phyloP scores from a whole-genome alignment of 2,329 filamentous ascomycete genomes.

The Fusarium cyanostomum region DNA sequence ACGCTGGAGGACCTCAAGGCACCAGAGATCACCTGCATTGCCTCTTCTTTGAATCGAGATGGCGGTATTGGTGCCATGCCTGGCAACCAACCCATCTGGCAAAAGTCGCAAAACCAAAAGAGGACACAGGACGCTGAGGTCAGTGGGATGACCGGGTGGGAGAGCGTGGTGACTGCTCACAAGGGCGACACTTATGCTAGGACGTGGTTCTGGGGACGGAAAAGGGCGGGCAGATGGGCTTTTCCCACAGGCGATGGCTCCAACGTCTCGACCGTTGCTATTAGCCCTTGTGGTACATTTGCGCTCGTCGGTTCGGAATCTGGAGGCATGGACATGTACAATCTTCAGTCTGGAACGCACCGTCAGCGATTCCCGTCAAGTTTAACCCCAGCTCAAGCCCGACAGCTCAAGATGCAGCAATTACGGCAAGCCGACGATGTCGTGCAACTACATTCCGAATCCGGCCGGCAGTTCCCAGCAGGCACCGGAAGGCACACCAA shows the following conservation, averaged over 20 bases:
- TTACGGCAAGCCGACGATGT: slow-evolving; percentile 67
- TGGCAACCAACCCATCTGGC: slow-evolving; percentile 83
- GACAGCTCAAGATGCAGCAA: slow-evolving; percentile 75
- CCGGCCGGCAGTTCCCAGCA: slow-evolving; percentile 54
- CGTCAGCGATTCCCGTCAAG: slow-evolving; percentile 87
- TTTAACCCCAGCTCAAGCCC: slow-evolving; percentile 80
- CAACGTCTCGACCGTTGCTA: slow-evolving; percentile 86
- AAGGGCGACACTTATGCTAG: slow-evolving; percentile 83
- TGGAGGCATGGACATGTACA: slow-evolving; percentile 93
- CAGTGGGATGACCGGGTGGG: slow-evolving; percentile 89
- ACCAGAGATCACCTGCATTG: slow-evolving; percentile 90
- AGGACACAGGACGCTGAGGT: slow-evolving; percentile 74
- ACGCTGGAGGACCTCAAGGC: slow-evolving; percentile 83
- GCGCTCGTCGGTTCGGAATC: slow-evolving; percentile 85
- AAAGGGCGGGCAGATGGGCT: slow-evolving; percentile 91
- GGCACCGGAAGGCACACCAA: slow-evolving; percentile 80
- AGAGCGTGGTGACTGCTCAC: slow-evolving; percentile 94
- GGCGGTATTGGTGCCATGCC: slow-evolving; percentile 89
- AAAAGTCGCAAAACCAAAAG: slow-evolving; percentile 74
- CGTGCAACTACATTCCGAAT: slow-evolving; percentile 61
- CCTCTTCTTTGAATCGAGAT: slow-evolving; percentile 91
- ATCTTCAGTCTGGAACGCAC: slow-evolving; percentile 90
- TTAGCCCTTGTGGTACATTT: slow-evolving; percentile 94
- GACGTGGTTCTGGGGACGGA: slow-evolving; percentile 98
- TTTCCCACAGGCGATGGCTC: slow-evolving; percentile 85